Percentiles rank a stretch among this genome's conserved stretches.
phyloP scores from a whole-genome alignment of 495 filamentous ascomycete species.

The Oleoguttula mirabilis region DNA sequence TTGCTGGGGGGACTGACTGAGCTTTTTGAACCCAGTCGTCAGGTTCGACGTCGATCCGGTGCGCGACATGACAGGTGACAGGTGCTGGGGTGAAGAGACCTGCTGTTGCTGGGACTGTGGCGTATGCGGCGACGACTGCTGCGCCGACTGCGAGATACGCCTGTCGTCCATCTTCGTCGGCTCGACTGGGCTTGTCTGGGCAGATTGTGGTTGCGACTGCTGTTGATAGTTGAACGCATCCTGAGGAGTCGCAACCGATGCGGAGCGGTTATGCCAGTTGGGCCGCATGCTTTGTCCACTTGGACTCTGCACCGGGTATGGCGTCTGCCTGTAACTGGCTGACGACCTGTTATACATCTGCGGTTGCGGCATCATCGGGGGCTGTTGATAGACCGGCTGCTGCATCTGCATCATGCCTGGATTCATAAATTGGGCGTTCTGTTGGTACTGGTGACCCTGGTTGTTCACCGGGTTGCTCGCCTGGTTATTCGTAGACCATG shows the following conservation, averaged over 20 bases:
- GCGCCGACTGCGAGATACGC: conserved; percentile 29
- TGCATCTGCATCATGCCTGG: conserved; percentile 18
- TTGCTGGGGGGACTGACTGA: conserved; percentile 9
- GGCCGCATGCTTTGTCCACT: conserved; percentile 15
- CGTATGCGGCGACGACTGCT: conserved; percentile 16
- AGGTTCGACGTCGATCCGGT: conserved; percentile 6
- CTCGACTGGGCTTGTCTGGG: conserved; percentile 21
- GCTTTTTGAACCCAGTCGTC: not conserved
- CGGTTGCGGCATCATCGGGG: conserved; percentile 28
- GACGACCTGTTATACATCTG: conserved; percentile 31
- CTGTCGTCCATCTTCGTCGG: conserved; percentile 18
- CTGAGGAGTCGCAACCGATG: conserved; percentile 31
- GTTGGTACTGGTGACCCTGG: conserved; percentile 31
- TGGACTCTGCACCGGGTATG: conserved; percentile 24
- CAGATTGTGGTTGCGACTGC: conserved; percentile 7
- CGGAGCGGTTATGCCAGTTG: conserved; percentile 26
- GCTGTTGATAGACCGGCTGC: conserved; percentile 7
- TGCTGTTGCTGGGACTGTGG: conserved; percentile 20
- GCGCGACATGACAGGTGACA: conserved; percentile 10
- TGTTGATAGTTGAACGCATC: no score
- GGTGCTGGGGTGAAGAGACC: conserved; percentile 16
- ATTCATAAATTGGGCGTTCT: conserved; percentile 31
- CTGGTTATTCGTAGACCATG: conserved; percentile 4
- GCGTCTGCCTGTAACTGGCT: conserved; percentile 22
- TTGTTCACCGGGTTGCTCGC: conserved; percentile 28